Conservation (phyloP, 2,329 filamentous ascomycete genomes). For the Talaromyces marneffei region DNA sequence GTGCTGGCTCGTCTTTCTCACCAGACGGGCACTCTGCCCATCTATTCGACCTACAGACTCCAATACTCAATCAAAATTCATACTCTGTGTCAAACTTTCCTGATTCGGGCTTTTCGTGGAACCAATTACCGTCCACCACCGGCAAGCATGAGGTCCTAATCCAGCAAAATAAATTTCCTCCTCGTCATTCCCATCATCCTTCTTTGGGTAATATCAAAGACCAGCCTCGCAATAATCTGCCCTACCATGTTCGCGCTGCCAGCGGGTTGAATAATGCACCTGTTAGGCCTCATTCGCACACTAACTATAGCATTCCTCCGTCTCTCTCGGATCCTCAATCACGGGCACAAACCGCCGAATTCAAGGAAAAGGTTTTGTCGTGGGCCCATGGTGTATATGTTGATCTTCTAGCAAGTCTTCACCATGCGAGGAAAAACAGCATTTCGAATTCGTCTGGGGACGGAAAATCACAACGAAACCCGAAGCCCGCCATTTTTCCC, state of each 20-base stretch:
- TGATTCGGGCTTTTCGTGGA: constrained; percentile 27
- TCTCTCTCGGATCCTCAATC: constrained; percentile 17
- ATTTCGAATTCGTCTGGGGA: constrained; percentile 44
- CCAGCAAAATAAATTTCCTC: constrained; percentile 32
- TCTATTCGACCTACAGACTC: constrained; percentile 22
- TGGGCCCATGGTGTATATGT: constrained; percentile 70
- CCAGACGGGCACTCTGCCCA: constrained; percentile 21
- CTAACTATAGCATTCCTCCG: constrained; percentile 18
- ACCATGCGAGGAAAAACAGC: constrained; percentile 46
- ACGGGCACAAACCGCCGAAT: constrained; percentile 42
- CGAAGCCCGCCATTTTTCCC: constrained; percentile 55
- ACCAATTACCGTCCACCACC: constrained; percentile 23
- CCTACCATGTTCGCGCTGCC: constrained; percentile 24
- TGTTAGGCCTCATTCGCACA: constrained; percentile 20
- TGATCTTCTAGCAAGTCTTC: constrained; percentile 61
- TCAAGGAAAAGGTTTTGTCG: constrained; percentile 62
- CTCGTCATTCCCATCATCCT: constrained; percentile 32
- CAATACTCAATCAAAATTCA: constrained; percentile 20
- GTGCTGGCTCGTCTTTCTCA: constrained; percentile 23
- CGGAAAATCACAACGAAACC: constrained; percentile 37
- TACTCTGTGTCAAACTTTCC: constrained; percentile 24
- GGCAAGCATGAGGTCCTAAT: constrained; percentile 26
- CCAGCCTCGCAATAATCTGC: constrained; percentile 21
- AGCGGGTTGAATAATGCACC: constrained; percentile 18
- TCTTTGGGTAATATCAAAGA: constrained; percentile 24